Base-by-base conservation (phyloP, 2,329 filamentous ascomycete genomes). In the Diatrype stigma region DNA sequence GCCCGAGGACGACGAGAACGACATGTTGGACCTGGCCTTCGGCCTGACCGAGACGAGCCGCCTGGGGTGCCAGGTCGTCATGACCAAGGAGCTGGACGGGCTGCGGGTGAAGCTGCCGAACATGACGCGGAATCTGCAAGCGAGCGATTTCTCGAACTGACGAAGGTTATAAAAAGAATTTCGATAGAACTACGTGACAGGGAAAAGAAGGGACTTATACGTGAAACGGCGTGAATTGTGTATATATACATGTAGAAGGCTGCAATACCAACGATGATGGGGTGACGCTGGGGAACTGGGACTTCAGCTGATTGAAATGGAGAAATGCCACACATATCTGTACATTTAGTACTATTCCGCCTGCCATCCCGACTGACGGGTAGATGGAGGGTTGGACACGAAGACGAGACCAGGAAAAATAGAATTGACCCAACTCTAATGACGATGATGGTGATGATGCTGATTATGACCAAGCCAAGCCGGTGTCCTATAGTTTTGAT, bases 111-210 rank as follows among this genome's bases (percentile, higher is more conserved):
- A 83, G 69, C 73, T 99, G 64, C 94, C 94, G 12, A 85, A 84
- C 35, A 96, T 96, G 91, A 97, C 94, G 58, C 81, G 94, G 69
- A 99, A 99, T 67, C 65, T 99, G 72, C 94, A 99, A 73, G 90
- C 90, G 14, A 96, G 90, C 70, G 94, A 99, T 72, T 99, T 99
- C 63, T 75, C 48, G 3, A 57, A 51, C 52, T 56, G 45, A 45
- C 6, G 32, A 21, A 35, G 14, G 45, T 38, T 40, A 40, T 32
- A 28, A 23, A 34, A 49, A 34, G 16, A 7, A 28, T 17, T 19
- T n/a, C n/a, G n/a, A n/a, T n/a, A n/a, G n/a, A n/a, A n/a, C n/a
- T n/a, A n/a, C n/a, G n/a, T n/a, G n/a, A n/a, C n/a, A n/a, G n/a
- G n/a, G n/a, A 28, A 48, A 26, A 16, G 40, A n/a, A 32, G 35